Conservation (phyloP, 2,329 filamentous ascomycete species). For the Trichoderma sp. region DNA sequence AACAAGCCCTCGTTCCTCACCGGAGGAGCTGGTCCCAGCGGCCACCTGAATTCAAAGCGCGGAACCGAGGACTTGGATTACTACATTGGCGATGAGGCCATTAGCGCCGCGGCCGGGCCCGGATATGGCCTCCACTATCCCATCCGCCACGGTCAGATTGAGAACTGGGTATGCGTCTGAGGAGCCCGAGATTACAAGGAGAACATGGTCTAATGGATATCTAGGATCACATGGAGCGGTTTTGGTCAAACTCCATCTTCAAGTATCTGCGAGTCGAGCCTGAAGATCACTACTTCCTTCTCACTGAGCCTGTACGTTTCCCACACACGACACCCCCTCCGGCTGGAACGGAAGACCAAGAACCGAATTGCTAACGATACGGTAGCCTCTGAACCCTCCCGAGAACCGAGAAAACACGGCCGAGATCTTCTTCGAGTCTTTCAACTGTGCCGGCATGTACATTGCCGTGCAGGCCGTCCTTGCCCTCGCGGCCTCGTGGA, state of each 20-base stretch:
- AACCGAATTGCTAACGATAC: background rate
- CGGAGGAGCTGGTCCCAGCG: conserved; percentile 77
- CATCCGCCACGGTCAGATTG: conserved; percentile 95
- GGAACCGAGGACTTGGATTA: conserved; percentile 97
- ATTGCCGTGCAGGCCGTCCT: conserved; percentile 98
- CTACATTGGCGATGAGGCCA: conserved; percentile 96
- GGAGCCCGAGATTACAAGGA: too few relatives aligned
- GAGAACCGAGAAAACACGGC: conserved; percentile 99
- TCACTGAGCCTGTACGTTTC: conserved; percentile 85
- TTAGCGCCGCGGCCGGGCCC: conserved; percentile 78
- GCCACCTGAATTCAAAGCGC: conserved; percentile 85
- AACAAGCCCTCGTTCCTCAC: conserved; percentile 96
- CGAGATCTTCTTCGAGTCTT: conserved; percentile 99
- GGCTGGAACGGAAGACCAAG: conserved; percentile 12
- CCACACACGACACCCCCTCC: background rate
- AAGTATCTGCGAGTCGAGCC: conserved; percentile 98
- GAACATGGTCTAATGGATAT: conserved; percentile 30
- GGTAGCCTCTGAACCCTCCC: conserved; percentile 88
- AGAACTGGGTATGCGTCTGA: conserved; percentile 77
- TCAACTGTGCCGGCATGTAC: conserved; percentile 98
- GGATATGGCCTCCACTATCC: conserved; percentile 97
- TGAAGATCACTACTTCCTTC: conserved; percentile 96
- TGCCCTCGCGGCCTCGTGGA: conserved; percentile 96
- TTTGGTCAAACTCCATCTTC: conserved; percentile 99
- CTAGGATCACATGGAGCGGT: conserved; percentile 97